Base-by-base conservation (phyloP, 768 basidiomycete genomes). In the Suillus occidentalis region DNA sequence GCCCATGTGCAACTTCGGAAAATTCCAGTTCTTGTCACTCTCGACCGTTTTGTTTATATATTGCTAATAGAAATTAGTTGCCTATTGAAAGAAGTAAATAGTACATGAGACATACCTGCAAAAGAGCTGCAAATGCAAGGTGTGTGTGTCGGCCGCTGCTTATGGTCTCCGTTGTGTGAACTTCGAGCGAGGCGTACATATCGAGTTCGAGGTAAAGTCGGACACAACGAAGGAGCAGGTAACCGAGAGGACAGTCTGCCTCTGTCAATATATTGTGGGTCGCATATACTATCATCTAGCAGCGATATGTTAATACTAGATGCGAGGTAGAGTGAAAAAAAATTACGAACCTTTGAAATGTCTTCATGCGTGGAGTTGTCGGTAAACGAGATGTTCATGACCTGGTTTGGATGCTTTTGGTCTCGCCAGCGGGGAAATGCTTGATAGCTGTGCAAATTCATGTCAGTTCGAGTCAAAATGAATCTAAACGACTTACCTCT, bases 401-500 rank as follows among this genome's bases (percentile, higher is more conserved):
- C 37, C 37, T 37, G 37, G 37, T 37, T 37, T 10, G 37, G 37
- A 37, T 37, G 10, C 2, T 37, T 37, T 12, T 47, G n/a, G n/a
- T 47, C 45, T n/a, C 10, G 2, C 45, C 45, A 47, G n/a, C 2
- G 20, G 45, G 10, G 45, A 47, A 47, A 47, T 12, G n/a, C 45
- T n/a, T 47, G 45, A 47, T 47, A 47, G 2, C 45, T 47, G 45
- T 47, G n/a, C 12, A 5, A n/a, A n/a, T n/a, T 12, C n/a, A n/a
- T 12, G n/a, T 47, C n/a, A 47, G 1, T 47, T n/a, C 4, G 10
- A 47, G n/a, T 47, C 45, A 47, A 47, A 47, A 47, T 47, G 10
- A n/a, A 12, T 47, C 2, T n/a, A n/a, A 47, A 47, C 0, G 3
- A 14, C 22, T 18, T 66, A 80, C 77, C 69, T 61, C 9, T 52